Percentiles rank a stretch among this genome's conserved stretches.
Conservation (phyloP, 768 basidiomycete species). For the Phlegmacium glaucopus region DNA sequence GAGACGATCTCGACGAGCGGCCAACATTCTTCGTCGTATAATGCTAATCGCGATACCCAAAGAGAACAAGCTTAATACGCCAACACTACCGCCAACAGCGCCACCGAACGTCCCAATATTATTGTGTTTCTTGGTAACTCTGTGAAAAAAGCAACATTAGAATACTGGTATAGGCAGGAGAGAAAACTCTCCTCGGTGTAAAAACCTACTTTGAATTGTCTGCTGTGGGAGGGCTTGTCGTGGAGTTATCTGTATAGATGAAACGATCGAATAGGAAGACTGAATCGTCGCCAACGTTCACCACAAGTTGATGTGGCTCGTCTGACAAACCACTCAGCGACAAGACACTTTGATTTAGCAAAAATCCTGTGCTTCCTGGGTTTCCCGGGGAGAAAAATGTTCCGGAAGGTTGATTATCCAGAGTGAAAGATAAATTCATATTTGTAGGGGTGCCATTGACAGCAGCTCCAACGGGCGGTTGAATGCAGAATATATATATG, state of each 20-base stretch:
- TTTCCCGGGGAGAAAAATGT: conserved; percentile 19
- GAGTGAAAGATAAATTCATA: conserved; percentile 41
- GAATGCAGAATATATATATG: conserved; percentile 42
- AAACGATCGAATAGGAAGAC: conserved; percentile 49
- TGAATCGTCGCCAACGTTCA: conserved; percentile 41
- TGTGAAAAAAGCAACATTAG: conserved; percentile 7
- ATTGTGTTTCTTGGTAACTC: conserved; percentile 27
- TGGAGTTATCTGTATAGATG: conserved; percentile 28
- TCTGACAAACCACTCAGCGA: conserved; percentile 30
- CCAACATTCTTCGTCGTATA: conserved; percentile 39
- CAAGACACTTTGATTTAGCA: conserved; percentile 35
- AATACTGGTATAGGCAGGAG: background rate
- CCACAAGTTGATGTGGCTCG: conserved; percentile 37
- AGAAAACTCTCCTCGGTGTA: too few relatives aligned
- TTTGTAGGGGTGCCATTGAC: conserved; percentile 28
- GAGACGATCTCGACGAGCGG: conserved; percentile 37
- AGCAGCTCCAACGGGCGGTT: conserved; percentile 25
- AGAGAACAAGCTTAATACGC: conserved; percentile 45
- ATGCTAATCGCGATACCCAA: conserved; percentile 50
- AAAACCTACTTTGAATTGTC: conserved; percentile 3
- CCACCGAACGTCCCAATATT: conserved; percentile 46
- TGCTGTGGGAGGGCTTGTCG: conserved; percentile 21
- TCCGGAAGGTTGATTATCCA: conserved; percentile 34
- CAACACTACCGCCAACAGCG: conserved; percentile 50
- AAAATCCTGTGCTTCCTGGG: conserved; percentile 23